A percentile compares a stretch with the other conserved stretches of the same genome.
These are phyloP conservation scores for Emiliania huxleyi DNA, from an alignment of 78 protist species.

Conservation along the genomic window DNA sequence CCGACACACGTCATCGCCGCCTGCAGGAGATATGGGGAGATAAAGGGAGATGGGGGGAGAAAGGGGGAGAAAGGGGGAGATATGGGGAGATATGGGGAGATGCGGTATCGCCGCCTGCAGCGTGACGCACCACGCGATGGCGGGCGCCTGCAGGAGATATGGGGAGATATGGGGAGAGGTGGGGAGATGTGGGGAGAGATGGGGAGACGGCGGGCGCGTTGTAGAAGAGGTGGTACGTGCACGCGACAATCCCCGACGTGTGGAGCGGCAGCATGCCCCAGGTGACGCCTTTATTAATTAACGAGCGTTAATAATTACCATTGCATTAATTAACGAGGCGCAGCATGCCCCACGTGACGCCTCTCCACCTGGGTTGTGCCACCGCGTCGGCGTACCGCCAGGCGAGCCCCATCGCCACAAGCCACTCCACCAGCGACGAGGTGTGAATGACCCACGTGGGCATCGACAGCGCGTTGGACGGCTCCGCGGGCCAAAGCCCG, in stretches of 20 bases:
- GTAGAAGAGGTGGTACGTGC: constrained; percentile 55
- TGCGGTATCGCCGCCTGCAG: not conserved
- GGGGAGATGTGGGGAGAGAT: too few relatives aligned
- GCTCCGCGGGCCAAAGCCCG: constrained; percentile 26
- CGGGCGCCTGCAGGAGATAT: too few relatives aligned
- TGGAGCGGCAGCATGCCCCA: constrained; percentile 56
- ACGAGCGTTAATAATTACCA: too few relatives aligned
- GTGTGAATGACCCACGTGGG: constrained; percentile 37
- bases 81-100: too few relatives aligned
- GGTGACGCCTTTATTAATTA: constrained; percentile 24
- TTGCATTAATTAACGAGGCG: too few relatives aligned
- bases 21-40: too few relatives aligned
- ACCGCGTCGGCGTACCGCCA: not conserved
- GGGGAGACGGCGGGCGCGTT: constrained; percentile 17
- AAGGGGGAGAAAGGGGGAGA: too few relatives aligned
- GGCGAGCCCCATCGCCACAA: not conserved
- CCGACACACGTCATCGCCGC: not conserved
- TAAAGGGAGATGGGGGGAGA: too few relatives aligned
- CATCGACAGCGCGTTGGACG: constrained; percentile 40
- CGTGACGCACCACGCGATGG: not conserved
- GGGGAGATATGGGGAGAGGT: too few relatives aligned
- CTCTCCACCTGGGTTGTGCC: not conserved
- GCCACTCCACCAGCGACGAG: constrained; percentile 30
- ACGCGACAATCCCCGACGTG: constrained; percentile 36
- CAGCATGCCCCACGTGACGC: constrained; percentile 48